Evolutionary conservation across 495 filamentous ascomycete genomes (phyloP).

Genomic region (Neurospora sp.): DNA sequence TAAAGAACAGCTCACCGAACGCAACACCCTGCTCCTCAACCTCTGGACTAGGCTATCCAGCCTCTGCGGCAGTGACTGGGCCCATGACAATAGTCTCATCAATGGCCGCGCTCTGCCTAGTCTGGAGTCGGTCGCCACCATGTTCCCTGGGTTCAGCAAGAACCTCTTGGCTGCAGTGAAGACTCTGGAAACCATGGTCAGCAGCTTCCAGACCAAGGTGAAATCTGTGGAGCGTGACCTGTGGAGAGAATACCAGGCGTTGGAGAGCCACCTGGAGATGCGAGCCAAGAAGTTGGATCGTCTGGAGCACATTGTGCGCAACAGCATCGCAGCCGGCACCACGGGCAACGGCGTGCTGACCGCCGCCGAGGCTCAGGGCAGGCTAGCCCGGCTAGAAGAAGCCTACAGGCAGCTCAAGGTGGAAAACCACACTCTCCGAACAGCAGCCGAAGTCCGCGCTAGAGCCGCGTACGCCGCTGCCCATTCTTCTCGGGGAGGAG

Average conservation of each 20-base stretch:
- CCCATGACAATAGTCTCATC: conserved; percentile 78
- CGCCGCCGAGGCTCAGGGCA: conserved; percentile 32
- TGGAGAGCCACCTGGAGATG: conserved; percentile 70
- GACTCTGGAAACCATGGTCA: conserved; percentile 71
- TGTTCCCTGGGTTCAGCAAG: conserved; percentile 76
- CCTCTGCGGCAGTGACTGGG: conserved; percentile 88
- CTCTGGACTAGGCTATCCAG: conserved; percentile 81
- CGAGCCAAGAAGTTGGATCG: conserved; percentile 81
- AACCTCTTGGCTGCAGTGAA: conserved; percentile 83
- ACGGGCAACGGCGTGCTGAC: conserved; percentile 19
- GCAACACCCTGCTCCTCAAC: conserved; percentile 74
- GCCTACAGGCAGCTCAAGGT: conserved; percentile 77
- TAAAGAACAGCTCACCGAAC: conserved; percentile 78
- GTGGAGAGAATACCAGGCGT: conserved; percentile 77
- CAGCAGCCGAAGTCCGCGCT: conserved; percentile 36
- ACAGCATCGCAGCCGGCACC: conserved; percentile 35
- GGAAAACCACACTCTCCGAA: conserved; percentile 66
- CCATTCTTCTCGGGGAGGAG: conserved; percentile 13
- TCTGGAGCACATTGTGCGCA: conserved; percentile 64
- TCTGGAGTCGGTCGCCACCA: conserved; percentile 68
- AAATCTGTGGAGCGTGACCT: conserved; percentile 78
- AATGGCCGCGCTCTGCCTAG: conserved; percentile 72
- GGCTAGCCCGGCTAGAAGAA: conserved; percentile 62
- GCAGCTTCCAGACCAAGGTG: conserved; percentile 71
- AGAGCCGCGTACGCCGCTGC: conserved; percentile 21